These are phyloP conservation scores for Ganoderma leucocontextum DNA, from an alignment of 1,284 basidiomycete genomes.

Conservation along the genomic window DNA sequence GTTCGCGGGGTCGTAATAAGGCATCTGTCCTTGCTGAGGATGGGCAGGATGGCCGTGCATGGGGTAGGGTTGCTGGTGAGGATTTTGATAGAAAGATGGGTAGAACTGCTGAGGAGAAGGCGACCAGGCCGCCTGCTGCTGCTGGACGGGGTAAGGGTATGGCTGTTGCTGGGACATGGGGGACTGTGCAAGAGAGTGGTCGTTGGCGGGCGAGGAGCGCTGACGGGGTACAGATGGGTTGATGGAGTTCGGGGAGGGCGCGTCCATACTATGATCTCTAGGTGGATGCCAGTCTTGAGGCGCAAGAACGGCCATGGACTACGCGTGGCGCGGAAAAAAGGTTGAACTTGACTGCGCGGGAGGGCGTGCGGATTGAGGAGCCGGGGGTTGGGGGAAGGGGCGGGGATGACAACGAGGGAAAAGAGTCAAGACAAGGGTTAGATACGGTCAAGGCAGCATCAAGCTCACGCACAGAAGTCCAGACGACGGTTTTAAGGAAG, in stretches of 20 bases:
- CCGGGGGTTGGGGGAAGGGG: conserved; percentile 17
- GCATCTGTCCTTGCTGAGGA: conserved; percentile 54
- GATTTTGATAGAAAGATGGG: conserved; percentile 77
- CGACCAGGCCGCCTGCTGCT: conserved; percentile 64
- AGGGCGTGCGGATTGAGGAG: conserved; percentile 20
- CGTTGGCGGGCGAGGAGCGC: conserved; percentile 64
- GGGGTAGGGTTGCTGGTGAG: conserved; percentile 59
- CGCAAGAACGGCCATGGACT: conserved; percentile 81
- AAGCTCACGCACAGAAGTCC: conserved; percentile 37
- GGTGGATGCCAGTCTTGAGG: conserved; percentile 74
- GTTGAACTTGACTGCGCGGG: conserved; percentile 26
- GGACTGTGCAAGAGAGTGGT: conserved; percentile 47
- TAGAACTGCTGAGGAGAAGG: conserved; percentile 74
- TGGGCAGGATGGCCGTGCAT: conserved; percentile 55
- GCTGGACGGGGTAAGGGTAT: conserved; percentile 52
- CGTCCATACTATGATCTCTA: conserved; percentile 69
- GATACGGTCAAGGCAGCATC: conserved; percentile 34
- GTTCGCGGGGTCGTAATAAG: conserved; percentile 77
- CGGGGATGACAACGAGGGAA: conserved; percentile 24
- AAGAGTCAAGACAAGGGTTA: conserved; percentile 33
- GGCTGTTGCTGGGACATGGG: conserved; percentile 44
- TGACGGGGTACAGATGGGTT: conserved; percentile 54
- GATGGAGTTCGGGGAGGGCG: conserved; percentile 50
- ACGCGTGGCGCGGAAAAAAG: conserved; percentile 32
- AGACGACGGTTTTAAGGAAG: conserved; percentile 37